Base-by-base conservation (phyloP, 2,329 filamentous ascomycete genomes). In the Coniochaeta pulveracea region DNA sequence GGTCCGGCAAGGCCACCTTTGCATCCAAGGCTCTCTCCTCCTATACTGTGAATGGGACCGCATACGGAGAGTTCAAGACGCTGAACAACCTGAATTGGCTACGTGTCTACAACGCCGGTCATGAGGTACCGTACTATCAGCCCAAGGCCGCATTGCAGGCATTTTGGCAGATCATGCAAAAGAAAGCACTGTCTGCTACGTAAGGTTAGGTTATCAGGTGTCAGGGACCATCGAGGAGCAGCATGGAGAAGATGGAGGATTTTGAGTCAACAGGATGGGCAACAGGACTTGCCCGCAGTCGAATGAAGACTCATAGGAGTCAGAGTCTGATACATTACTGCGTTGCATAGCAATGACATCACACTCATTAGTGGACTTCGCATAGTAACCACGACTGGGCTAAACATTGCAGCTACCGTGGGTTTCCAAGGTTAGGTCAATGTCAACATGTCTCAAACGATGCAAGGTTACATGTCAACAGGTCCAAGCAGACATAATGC, bases 1-100 rank as follows among this genome's bases (percentile, higher is more conserved):
- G 60, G 44, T 37, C 50, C 1, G 57, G 53, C 3, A 47, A 56
- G 6, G 38, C 52, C 1, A 48, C 55, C 3, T 74, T 73, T 42
- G 45, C 46, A 4, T 43, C 46, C 15, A 51, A 51, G 12, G 38
- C 46, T 15, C 42, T 64, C 10, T 37, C 47, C 39, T 43, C 54
- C 1, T 75, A 72, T 41, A 69, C 55, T 0, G 61, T 73, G 3
- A 49, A 57, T 26, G 69, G 69, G 2, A 54, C 48, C 14, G 47
- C 59, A 22, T 56, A 51, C 17, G 70, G 69, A 3, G 55, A 57
- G 19, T 71, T 63, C 49, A 74, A 75, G 56, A 60, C 45, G 0
- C 52, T 57, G 4, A 61, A 57, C 6, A 69, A 69, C 37, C 47
- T 72, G 24, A 61, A 56, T 27, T 71, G 64, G 50, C 45, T 69